Evolutionary conservation across 305 asterid species (phyloP).

Genomic region (Nicotiana rustica): DNA sequence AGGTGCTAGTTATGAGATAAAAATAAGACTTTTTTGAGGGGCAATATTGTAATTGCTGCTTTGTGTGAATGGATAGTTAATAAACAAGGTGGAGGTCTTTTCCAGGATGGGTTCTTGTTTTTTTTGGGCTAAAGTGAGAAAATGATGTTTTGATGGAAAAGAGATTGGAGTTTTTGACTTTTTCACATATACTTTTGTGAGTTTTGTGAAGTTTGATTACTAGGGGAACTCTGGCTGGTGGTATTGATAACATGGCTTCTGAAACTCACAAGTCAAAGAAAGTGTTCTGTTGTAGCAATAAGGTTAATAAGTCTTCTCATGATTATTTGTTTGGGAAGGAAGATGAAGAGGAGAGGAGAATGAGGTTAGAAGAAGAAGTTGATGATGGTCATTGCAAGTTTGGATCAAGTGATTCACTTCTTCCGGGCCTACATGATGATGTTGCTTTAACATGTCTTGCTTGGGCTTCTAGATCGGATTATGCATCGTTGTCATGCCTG

Average conservation of each 20-base stretch:
- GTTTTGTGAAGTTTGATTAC: background rate
- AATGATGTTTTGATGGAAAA: constrained; percentile 22
- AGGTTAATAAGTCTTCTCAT: background rate
- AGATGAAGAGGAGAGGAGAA: constrained; percentile 11
- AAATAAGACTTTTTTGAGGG: background rate
- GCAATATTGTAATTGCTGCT: background rate
- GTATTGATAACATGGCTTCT: constrained; percentile 18
- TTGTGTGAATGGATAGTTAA: background rate
- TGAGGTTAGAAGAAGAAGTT: constrained; percentile 21
- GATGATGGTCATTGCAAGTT: constrained; percentile 24
- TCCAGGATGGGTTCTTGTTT: background rate
- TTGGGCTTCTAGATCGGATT: constrained; percentile 35
- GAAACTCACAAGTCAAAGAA: background rate
- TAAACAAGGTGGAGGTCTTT: background rate
- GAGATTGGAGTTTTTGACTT: background rate
- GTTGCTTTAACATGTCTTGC: constrained; percentile 30
- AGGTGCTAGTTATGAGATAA: background rate
- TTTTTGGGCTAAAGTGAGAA: background rate
- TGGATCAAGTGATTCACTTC: constrained; percentile 31
- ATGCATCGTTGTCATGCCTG: constrained; percentile 65
- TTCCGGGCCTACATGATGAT: constrained; percentile 32
- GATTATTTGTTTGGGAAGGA: constrained; percentile 1
- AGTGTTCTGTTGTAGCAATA: background rate
- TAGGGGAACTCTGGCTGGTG: background rate
- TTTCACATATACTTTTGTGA: constrained; percentile 6